Evolutionary conservation across 2,329 filamentous ascomycete species (phyloP), one percentile per base, ranked within the genome.

Genomic region (Incumbomyces lentus): DNA sequence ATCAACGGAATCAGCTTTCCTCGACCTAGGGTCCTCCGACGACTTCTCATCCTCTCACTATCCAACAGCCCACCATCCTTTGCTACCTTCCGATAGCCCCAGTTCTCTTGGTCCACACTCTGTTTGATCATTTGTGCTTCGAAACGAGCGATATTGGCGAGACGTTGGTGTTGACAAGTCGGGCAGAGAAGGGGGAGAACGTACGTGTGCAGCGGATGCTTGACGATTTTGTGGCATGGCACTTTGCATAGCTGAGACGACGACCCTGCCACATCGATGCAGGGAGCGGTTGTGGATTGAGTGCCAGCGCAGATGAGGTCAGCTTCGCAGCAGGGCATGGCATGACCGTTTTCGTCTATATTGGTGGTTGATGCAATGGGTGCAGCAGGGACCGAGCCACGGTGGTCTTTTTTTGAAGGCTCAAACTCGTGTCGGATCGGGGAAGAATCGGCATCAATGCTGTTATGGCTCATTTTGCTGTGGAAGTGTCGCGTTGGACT

Each of bases 121-220:
- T 45, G 33, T 34, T 14, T 37, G 33, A 45, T 45, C 12, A 34
- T 31, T 16, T 46, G 31, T 5, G 17, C 32, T 33, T 47, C 45
- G 39, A 52, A 48, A 8, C 38, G 18, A 26, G 48, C 47, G 3
- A 49, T 37, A 10, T 50, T 48, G 11, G 44, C 32, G 37, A 51
- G 42, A 8, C 50, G 49, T 16, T 40, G 43, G 14, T 40, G 32
- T 12, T 53, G 44, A 35, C 50, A 53, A 1, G 42, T 12, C 10
- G 22, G 32, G 37, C 52, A 54, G 19, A 52, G 46, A 2, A 19
- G 17, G 18, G 47, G 44, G 36, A 55, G 39, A 14, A 45, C 33
- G 35, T 49, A 50, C 7, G 52, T 54, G 26, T 50, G 50, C 7
- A 52, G 44, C 13, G 52, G 52, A 40, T 54, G 51, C 1, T 34